Evolutionary conservation across 2,329 filamentous ascomycete genomes (phyloP), one percentile per base, ranked within the genome.

Genomic region (Diaporthe sp.): DNA sequence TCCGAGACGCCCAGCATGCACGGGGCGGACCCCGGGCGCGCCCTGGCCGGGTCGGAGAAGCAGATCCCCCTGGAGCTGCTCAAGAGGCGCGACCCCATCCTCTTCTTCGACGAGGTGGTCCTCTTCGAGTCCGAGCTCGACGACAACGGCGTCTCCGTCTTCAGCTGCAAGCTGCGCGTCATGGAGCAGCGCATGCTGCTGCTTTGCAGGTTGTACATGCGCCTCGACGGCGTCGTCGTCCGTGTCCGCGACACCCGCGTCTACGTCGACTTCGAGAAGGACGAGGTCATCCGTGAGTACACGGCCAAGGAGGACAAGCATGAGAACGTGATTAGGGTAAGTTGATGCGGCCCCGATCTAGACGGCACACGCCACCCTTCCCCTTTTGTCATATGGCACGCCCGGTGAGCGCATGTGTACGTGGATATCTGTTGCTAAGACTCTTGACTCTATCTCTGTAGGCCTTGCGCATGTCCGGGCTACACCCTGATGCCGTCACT

Each of bases 121-220:
- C 89, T 99, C 63, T 99, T 97, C 83, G 97, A 99, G 86, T 97
- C 97, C 85, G 97, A 99, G 86, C 90, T 99, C 61, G 97, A 98
- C 75, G 97, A 99, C 83, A 99, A 99, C 81, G 97, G 97, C 75
- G 97, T 98, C 78, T 94, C 95, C 39, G 89, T 98, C 81, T 88
- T 97, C 74, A 97, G 93, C 76, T 95, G 94, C 84, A 99, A 99
- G 87, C 87, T 98, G 68, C 90, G 97, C 75, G 96, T 98, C 73
- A 98, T 98, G 92, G 94, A 96, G 72, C 91, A 93, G 79, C 89
- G 97, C 72, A 92, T 99, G 84, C 88, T 99, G 72, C 87, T 99
- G 75, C 89, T 99, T 4, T 92, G 91, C 77, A 90, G 97, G 32
- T 92, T 98, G 81, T 99, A 98, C 83, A 94, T 99, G 93, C 90